Base-by-base conservation (phyloP, 495 filamentous ascomycete species). In the Lasiosphaeria ovina region DNA sequence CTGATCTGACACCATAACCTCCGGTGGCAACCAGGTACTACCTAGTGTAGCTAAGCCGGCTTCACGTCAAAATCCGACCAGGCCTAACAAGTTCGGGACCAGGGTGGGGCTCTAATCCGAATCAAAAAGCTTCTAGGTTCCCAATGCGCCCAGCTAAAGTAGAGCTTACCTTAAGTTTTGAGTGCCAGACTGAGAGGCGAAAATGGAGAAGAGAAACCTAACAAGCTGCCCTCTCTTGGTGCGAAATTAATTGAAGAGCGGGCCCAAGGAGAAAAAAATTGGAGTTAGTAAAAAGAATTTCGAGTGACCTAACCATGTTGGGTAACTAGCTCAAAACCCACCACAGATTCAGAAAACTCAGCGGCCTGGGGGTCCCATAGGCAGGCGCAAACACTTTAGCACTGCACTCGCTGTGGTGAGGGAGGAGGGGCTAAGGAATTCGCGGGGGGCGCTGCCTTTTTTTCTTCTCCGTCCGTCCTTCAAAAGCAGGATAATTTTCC, bases 401-500 rank as follows among this genome's bases (percentile, higher is more conserved):
- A n/a, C 44, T 47, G 44, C 12, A n/a, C 44, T 2, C 44, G 12
- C 44, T 47, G 44, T 11, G 38, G 6, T 6, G 8, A 11, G 16
- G 16, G 33, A 40, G 57, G 62, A 60, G 62, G 57, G 33, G 24
- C 35, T 45, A 45, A 32, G 10, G 11, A 56, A 31, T 50, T 33
- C 57, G 56, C 51, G 58, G 56, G 62, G 62, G 53, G 40, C 33
- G 57, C 54, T 52, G 36, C 56, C 32, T 49, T 57, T 49, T 57
- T 61, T 63, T 51, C 57, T 38, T 34, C 48, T 16, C 48, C 62
- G n/a, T 24, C 47, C 55, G 17, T 42, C 53, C 48, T 54, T 65
- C 61, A 65, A 70, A 66, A 55, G 40, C 54, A 12, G 14, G 12
- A 44, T 60, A 66, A 51, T 66, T 72, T 67, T 59, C 66, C 62